Percentiles rank a stretch among this genome's conserved stretches.
These are phyloP conservation scores for Termitomyces sp. DNA, from an alignment of 768 basidiomycete genomes.

Conservation along the genomic window DNA sequence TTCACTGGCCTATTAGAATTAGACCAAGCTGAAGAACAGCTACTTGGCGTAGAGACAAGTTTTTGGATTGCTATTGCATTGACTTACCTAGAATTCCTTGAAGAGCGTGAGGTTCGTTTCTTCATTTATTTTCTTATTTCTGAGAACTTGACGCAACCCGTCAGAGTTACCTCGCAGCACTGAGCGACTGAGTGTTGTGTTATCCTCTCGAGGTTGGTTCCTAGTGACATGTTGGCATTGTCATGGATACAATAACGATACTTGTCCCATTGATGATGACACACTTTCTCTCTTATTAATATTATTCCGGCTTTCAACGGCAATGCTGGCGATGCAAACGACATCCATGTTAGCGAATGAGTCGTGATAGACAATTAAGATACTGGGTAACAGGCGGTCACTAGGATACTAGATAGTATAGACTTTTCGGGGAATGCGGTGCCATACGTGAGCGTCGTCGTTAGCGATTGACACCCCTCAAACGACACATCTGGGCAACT, in stretches of 20 bases:
- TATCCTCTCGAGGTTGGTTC: too few species aligned
- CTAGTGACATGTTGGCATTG: neutral
- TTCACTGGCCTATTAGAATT: conserved; percentile 62
- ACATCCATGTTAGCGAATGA: neutral
- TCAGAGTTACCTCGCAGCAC: conserved; percentile 56
- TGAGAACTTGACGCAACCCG: neutral
- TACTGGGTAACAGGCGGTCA: conserved; percentile 1
- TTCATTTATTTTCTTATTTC: neutral
- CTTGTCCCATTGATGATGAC: neutral
- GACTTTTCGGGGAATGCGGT: neutral
- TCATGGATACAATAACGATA: too few species aligned
- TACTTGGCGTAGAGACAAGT: conserved; percentile 65
- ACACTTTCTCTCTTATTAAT: too few species aligned
- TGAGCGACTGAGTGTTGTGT: conserved; percentile 30
- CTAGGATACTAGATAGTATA: conserved; percentile 1
- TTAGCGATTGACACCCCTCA: neutral
- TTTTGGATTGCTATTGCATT: conserved; percentile 76
- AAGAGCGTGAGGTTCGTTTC: conserved; percentile 65
- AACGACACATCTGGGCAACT: neutral
- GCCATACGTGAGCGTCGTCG: neutral
- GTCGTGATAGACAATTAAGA: neutral
- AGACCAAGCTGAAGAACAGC: conserved; percentile 45
- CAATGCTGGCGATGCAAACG: neutral
- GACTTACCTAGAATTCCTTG: conserved; percentile 73
- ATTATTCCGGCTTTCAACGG: neutral